A percentile compares a stretch with the other conserved stretches of the same genome.
Evolutionary conservation across 192 early-diverging fungal genomes (phyloP).

Genomic region (Podila verticillata): DNA sequence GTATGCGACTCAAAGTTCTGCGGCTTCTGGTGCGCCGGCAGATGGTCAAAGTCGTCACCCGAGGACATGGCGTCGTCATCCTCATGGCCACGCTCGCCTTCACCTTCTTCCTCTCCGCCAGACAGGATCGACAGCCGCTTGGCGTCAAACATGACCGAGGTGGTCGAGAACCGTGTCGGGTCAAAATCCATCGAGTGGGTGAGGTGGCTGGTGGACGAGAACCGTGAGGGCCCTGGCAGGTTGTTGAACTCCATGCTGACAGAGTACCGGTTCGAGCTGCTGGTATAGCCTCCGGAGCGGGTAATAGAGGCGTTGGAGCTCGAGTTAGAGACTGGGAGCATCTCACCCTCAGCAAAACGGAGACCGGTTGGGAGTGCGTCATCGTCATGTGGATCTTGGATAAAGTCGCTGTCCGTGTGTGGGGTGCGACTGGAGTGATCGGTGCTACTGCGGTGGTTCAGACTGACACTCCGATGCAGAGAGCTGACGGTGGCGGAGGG

Average conservation of each 20-base stretch:
- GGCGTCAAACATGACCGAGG: slow-evolving; percentile 11
- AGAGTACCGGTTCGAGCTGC: slow-evolving; percentile 15
- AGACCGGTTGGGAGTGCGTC: slow-evolving; percentile 9
- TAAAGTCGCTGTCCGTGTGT: slow-evolving; percentile 12
- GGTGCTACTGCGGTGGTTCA: slow-evolving; percentile 4
- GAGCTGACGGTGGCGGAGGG: slow-evolving; percentile 8
- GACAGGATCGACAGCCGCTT: slow-evolving; percentile 3
- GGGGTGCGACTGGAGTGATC: slow-evolving; percentile 10
- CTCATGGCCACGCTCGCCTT: not conserved
- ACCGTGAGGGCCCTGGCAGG: slow-evolving; percentile 9
- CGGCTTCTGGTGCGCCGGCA: slow-evolving; percentile 26
- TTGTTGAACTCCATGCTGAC: slow-evolving; percentile 1
- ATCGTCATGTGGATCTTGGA: slow-evolving; percentile 3
- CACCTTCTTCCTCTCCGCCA: not conserved
- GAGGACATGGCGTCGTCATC: slow-evolving; percentile 2
- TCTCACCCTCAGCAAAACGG: slow-evolving; percentile 16
- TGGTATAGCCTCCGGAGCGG: not conserved
- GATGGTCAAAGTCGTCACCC: slow-evolving; percentile 13
- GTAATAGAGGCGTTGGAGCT: not conserved
- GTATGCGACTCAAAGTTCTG: slow-evolving; percentile 29
- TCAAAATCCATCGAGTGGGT: slow-evolving; percentile 16
- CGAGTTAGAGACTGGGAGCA: not conserved
- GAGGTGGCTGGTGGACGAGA: slow-evolving; percentile 10
- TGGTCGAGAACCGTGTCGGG: slow-evolving; percentile 15
- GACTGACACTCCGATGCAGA: slow-evolving; percentile 26